Conservation (phyloP, 1,284 basidiomycete species). For the Mrakiaceae sp. region DNA sequence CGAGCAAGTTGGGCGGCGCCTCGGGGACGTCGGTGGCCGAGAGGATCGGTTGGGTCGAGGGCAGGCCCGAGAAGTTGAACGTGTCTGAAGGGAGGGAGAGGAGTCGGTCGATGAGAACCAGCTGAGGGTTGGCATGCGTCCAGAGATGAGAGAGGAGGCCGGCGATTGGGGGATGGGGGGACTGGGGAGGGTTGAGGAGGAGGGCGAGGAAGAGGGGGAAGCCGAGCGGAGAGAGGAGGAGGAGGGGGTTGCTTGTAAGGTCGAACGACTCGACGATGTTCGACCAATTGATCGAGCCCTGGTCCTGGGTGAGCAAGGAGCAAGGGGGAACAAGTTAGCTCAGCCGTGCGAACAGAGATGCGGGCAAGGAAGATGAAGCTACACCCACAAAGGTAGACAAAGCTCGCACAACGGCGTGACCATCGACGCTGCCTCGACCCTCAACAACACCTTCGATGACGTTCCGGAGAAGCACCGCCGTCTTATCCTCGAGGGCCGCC, state of each 20-base stretch:
- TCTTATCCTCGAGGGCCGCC: conserved; percentile 21
- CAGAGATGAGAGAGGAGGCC: conserved; percentile 44
- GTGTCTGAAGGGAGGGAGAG: conserved; percentile 78
- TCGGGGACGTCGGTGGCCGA: conserved; percentile 18
- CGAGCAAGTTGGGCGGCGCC: conserved; percentile 7
- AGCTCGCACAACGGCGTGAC: conserved; percentile 44
- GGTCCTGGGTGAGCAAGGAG: conserved; percentile 19
- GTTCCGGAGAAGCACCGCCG: conserved; percentile 27
- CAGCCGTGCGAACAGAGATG: conserved; percentile 30
- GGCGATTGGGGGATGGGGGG: conserved; percentile 33
- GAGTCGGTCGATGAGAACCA: conserved; percentile 75
- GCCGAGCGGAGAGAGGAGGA: conserved; percentile 24
- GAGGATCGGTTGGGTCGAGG: conserved; percentile 27
- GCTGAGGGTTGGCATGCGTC: conserved; percentile 74
- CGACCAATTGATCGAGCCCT: conserved; percentile 57
- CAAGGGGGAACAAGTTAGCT: conserved; percentile 1
- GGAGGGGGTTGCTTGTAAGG: conserved; percentile 24
- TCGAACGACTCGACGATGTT: conserved; percentile 42
- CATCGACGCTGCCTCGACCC: conserved; percentile 35
- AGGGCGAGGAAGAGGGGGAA: conserved; percentile 32
- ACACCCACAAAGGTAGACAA: conserved; percentile 62
- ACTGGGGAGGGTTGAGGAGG: conserved; percentile 35
- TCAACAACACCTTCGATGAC: conserved; percentile 28
- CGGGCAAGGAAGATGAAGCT: conserved; percentile 48
- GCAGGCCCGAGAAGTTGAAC: conserved; percentile 78